A percentile compares a stretch with the other conserved stretches of the same genome.
phyloP scores from a whole-genome alignment of 306 rosid species.

The Boehmeria nivea region DNA sequence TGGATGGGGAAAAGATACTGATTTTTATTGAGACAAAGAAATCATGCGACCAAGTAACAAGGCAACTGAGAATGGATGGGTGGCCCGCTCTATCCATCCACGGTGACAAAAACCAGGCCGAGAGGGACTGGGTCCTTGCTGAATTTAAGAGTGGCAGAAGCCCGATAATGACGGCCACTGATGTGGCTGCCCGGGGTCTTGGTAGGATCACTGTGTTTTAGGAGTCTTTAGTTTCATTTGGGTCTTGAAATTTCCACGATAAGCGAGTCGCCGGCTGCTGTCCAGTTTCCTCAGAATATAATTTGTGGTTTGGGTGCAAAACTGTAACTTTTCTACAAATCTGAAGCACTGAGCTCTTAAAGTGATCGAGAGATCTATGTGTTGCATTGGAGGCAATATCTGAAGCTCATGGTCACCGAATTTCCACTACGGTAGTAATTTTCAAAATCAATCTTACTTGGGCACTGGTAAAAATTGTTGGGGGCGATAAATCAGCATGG shows the following conservation, averaged over 20 bases:
- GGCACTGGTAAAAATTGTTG: constrained; percentile 20
- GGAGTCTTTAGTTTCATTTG: constrained; percentile 45
- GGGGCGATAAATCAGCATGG: too few species aligned
- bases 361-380: constrained; percentile 21
- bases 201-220: constrained; percentile 90
- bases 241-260: constrained; percentile 43
- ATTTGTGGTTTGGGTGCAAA: constrained; percentile 87
- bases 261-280: constrained; percentile 96
- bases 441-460: constrained; percentile 32
- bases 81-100: constrained; percentile 98
- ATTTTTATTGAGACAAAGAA: constrained; percentile 89
- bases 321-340: neutral
- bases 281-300: constrained; percentile 71
- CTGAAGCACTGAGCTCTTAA: constrained; percentile 27
- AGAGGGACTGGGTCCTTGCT: constrained; percentile 97
- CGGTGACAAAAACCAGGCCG: constrained; percentile 94
- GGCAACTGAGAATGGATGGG: constrained; percentile 92
- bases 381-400: constrained; percentile 31
- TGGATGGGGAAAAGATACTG: constrained; percentile 73
- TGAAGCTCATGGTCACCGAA: constrained; percentile 43
- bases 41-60: constrained; percentile 87
- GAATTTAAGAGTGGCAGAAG: constrained; percentile 98
- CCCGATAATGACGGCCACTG: constrained; percentile 99
- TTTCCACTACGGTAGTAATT: constrained; percentile 21
- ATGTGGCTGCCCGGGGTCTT: constrained; percentile 99